Percentiles rank a stretch among this genome's conserved stretches.
These are phyloP conservation scores for Acanthamoeba castellanii DNA, from an alignment of 208 protist genomes.

Conservation along the genomic window DNA sequence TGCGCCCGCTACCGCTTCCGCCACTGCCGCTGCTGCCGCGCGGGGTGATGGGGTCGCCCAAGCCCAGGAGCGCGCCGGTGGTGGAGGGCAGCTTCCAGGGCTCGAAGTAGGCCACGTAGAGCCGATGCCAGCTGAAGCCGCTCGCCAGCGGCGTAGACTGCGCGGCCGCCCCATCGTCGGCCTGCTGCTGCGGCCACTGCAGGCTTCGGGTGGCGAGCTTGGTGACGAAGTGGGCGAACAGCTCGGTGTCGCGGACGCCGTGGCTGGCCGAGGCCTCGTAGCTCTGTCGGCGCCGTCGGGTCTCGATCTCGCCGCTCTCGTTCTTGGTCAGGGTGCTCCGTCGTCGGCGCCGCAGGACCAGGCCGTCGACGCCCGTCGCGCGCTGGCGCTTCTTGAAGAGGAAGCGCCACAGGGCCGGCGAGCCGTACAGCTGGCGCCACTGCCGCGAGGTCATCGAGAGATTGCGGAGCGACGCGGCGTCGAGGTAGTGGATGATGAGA, in stretches of 20 bases:
- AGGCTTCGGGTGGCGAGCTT: constrained; percentile 11
- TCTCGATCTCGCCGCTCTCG: constrained; percentile 48
- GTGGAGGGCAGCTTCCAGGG: constrained; percentile 14
- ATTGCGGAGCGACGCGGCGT: constrained; percentile 26
- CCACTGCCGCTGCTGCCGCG: not conserved
- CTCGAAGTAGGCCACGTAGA: constrained; percentile 53
- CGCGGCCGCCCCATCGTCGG: not conserved
- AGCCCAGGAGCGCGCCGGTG: not conserved
- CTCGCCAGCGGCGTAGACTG: not conserved
- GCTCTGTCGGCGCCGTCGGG: not conserved
- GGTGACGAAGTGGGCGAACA: constrained; percentile 31
- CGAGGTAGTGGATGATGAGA: constrained; percentile 39
- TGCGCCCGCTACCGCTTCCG: not conserved
- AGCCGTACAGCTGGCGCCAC: constrained; percentile 33
- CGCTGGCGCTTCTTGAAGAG: constrained; percentile 66
- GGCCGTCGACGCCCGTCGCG: not conserved
- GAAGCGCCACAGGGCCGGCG: constrained; percentile 56
- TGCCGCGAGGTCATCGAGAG: not conserved
- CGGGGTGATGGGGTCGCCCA: not conserved
- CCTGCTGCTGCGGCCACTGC: not conserved
- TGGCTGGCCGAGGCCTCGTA: not conserved
- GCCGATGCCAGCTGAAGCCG: constrained; percentile 46
- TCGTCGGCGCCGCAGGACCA: not conserved
- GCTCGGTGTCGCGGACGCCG: constrained; percentile 5
- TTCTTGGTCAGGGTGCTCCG: constrained; percentile 37